These are phyloP conservation scores for Plasmodium billcollinsi DNA, from an alignment of 169 alveolate genomes.

Conservation along the genomic window DNA sequence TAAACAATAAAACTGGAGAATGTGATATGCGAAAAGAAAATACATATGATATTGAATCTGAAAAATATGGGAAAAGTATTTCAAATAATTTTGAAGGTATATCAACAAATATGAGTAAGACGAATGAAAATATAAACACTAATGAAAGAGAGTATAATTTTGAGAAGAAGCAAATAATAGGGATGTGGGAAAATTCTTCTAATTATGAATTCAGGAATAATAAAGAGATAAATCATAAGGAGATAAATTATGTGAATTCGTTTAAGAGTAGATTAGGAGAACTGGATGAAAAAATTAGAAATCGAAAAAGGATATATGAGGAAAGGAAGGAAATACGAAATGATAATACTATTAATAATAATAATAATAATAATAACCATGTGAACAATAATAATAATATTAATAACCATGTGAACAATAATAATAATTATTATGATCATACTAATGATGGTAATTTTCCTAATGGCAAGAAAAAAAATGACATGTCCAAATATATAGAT, in stretches of 20 bases:
- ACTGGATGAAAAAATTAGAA: constrained; percentile 21
- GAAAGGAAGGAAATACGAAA: background rate
- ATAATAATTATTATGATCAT: too few species aligned
- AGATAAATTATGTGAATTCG: background rate
- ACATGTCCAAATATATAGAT: constrained; percentile 45
- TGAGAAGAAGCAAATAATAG: background rate
- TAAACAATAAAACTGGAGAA: background rate
- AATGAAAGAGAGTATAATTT: background rate
- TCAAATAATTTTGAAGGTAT: background rate
- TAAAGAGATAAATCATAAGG: background rate
- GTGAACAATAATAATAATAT: too few species aligned
- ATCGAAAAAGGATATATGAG: background rate
- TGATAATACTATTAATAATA: too few species aligned
- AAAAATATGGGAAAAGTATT: background rate
- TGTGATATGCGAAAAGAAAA: background rate
- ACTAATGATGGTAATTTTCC: background rate
- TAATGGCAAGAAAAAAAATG: constrained; percentile 1
- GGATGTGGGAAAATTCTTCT: background rate
- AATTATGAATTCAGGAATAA: background rate
- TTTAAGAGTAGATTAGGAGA: background rate
- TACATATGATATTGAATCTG: background rate
- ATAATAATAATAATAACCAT: too few species aligned
- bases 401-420: too few species aligned
- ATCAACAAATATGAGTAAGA: background rate
- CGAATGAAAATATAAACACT: background rate